phyloP scores from a whole-genome alignment of 352 stramenopile genomes.

The Phytophthora sojae region DNA sequence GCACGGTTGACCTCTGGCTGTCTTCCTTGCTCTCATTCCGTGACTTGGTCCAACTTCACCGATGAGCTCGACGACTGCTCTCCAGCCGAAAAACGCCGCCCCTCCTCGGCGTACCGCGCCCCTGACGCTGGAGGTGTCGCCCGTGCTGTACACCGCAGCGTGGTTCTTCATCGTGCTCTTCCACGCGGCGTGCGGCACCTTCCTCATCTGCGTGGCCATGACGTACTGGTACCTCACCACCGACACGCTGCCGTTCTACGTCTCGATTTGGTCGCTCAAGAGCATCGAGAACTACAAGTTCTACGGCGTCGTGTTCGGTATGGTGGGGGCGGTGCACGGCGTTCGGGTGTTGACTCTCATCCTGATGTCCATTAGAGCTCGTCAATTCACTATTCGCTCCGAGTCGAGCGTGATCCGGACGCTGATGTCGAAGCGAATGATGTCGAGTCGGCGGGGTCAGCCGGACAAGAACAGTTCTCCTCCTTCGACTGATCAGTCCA shows the following conservation, averaged over 20 bases:
- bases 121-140: conserved; percentile 8
- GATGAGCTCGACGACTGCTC: not conserved
- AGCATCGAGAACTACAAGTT: conserved; percentile 31
- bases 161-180: conserved; percentile 38
- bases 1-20: too few relatives aligned
- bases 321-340: conserved; percentile 35
- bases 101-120: not conserved
- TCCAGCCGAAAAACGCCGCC: conserved; percentile 1
- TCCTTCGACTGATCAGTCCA: too few relatives aligned
- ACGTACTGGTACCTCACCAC: conserved; percentile 38
- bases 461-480: too few relatives aligned
- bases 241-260: conserved; percentile 39
- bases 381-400: conserved; percentile 31
- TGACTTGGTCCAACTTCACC: too few relatives aligned
- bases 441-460: not conserved
- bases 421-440: not conserved
- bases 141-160: not conserved
- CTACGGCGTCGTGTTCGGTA: conserved; percentile 35
- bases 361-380: not conserved
- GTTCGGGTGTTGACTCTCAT: conserved; percentile 20
- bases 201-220: conserved; percentile 35
- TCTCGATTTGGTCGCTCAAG: conserved; percentile 33
- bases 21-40: too few relatives aligned
- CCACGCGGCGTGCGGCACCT: conserved; percentile 29
- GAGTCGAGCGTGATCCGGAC: conserved; percentile 3